phyloP scores from a whole-genome alignment of 2,329 filamentous ascomycete genomes.

The Volutella citrinella region DNA sequence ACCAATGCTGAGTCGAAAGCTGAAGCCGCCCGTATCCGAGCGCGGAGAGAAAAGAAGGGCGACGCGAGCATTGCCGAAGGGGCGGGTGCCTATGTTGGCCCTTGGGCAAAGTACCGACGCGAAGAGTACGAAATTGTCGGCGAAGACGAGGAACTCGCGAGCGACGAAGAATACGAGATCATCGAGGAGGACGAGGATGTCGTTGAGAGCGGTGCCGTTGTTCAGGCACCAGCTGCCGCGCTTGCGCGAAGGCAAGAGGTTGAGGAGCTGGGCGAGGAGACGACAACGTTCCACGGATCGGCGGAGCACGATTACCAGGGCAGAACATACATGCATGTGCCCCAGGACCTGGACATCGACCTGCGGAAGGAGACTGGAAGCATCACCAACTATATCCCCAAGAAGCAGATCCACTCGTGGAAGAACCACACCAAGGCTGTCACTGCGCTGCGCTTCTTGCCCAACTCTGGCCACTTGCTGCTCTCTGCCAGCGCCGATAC shows the following conservation, averaged over 20 bases:
- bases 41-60: conserved; percentile 82
- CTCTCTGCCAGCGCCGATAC: conserved; percentile 87
- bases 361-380: conserved; percentile 77
- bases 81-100: conserved; percentile 83
- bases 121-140: conserved; percentile 71
- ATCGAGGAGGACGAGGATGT: conserved; percentile 73
- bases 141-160: conserved; percentile 72
- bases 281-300: conserved; percentile 80
- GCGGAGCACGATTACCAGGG: conserved; percentile 90
- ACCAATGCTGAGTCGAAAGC: conserved; percentile 63
- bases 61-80: conserved; percentile 82
- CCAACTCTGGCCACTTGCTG: conserved; percentile 79
- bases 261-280: conserved; percentile 67
- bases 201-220: conserved; percentile 60
- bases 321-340: conserved; percentile 95
- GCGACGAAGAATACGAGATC: conserved; percentile 75
- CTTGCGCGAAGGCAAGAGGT: conserved; percentile 55
- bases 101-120: conserved; percentile 83
- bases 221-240: conserved; percentile 54
- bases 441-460: conserved; percentile 87
- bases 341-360: conserved; percentile 84
- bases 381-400: conserved; percentile 87
- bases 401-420: conserved; percentile 90
- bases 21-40: conserved; percentile 62
- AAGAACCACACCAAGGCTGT: conserved; percentile 81